Conservation (phyloP, 2,329 filamentous ascomycete species). For the Aurifilum marmelostoma region DNA sequence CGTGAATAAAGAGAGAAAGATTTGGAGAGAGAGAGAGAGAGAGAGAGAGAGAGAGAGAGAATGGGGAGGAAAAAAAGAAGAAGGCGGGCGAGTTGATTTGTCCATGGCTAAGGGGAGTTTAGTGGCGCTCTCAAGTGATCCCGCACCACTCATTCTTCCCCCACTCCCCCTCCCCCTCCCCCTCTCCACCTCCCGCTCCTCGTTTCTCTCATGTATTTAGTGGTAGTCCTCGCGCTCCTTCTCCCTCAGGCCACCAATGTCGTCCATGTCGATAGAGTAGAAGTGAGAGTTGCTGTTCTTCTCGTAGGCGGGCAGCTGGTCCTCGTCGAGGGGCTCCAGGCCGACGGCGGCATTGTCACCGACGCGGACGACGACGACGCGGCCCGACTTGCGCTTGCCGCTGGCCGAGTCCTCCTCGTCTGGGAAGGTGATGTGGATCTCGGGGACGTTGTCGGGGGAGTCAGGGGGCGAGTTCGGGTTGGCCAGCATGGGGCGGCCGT, state of each 20-base stretch:
- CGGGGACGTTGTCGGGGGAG: conserved; percentile 81
- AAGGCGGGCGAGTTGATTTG: conserved; percentile 21
- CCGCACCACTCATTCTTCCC: neutral
- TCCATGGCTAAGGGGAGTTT: neutral
- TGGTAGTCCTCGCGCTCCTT: conserved; percentile 61
- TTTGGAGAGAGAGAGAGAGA: no score
- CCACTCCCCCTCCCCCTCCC: neutral
- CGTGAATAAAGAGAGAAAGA: conserved; percentile 18
- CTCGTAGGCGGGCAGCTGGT: conserved; percentile 85
- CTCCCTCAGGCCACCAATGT: conserved; percentile 92
- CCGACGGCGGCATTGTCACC: conserved; percentile 85
- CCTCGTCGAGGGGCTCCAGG: conserved; percentile 82
- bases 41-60: no score
- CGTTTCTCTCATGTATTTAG: conserved; percentile 20
- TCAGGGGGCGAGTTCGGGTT: conserved; percentile 76
- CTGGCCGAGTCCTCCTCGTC: conserved; percentile 82
- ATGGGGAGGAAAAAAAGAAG: no score
- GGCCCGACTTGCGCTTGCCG: conserved; percentile 79
- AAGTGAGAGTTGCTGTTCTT: conserved; percentile 79
- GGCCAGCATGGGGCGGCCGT: conserved; percentile 73
- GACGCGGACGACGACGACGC: conserved; percentile 89
- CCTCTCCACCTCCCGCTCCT: neutral
- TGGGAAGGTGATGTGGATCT: conserved; percentile 98
- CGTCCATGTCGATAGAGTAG: conserved; percentile 91
- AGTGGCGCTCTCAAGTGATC: no score